Base-by-base conservation (phyloP, 768 basidiomycete species). In the Kwoniella dejecticola region DNA sequence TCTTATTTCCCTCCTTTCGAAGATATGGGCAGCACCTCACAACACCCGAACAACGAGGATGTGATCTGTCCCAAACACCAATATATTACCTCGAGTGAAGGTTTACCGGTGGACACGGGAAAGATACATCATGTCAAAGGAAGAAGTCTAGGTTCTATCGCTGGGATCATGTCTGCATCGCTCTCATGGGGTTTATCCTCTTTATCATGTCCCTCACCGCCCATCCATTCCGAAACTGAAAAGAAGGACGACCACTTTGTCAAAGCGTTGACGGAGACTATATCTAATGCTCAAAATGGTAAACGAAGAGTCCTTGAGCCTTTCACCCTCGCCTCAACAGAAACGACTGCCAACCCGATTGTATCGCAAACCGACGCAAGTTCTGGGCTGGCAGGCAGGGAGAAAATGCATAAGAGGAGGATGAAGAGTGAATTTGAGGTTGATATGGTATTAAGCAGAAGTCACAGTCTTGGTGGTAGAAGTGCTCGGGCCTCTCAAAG, bases 1-100 rank as follows among this genome's bases (percentile, higher is more conserved):
- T 70, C 68, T 8, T 73, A 70, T 46, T 73, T 73, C 48, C 71
- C 71, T 5, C 71, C 71, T 1, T 73, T 73, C 52, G 71, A 73
- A 21, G 47, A 49, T 24, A 67, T 70, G 66, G 71, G 66, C 13
- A 64, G 54, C 31, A 21, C 27, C 6, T 7, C 41, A 42, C 19
- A 40, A 52, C 48, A 24, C 23, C 6, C 7, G 15, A 15, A 36
- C 7, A 36, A 15, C 15, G 33, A 36, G 15, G 33, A 15, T 15
- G 33, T n/a, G 33, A 36, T 36, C 33, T 36, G 33, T 36, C 15
- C 15, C 33, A 36, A 36, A 7, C 7, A 7, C 33, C 7, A 7
- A 36, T 7, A 36, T 36, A 7, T 7, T 15, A 7, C 33, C 33
- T 36, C 33, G 7, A 36, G 33, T 15, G 15, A n/a, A 42, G 41